These are phyloP conservation scores for Penicillium sp. DNA, from an alignment of 2,329 filamentous ascomycete genomes.

Conservation along the genomic window DNA sequence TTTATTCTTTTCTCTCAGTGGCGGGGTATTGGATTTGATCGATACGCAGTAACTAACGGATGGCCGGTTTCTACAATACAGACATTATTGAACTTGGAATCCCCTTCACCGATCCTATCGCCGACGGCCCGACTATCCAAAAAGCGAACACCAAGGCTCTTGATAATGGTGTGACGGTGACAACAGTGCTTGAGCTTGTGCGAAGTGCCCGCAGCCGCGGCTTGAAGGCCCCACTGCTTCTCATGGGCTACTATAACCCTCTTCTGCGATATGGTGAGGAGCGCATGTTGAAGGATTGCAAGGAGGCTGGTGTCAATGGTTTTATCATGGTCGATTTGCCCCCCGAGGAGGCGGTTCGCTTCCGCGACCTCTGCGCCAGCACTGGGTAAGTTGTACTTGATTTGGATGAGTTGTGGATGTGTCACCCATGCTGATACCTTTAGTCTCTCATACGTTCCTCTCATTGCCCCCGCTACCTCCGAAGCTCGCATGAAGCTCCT, in stretches of 20 bases:
- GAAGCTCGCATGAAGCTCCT: constrained; percentile 92
- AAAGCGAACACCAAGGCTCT: constrained; percentile 89
- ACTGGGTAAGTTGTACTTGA: constrained; percentile 27
- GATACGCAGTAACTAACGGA: constrained; percentile 10
- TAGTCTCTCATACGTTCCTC: constrained; percentile 89
- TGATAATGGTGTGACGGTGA: constrained; percentile 80
- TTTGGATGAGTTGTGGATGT: neutral
- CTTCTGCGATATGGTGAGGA: constrained; percentile 93
- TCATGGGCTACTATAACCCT: constrained; percentile 99
- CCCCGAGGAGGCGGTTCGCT: constrained; percentile 90
- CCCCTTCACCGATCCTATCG: constrained; percentile 97
- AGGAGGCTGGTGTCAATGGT: constrained; percentile 81
- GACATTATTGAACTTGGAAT: constrained; percentile 95
- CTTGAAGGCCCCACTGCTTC: constrained; percentile 74
- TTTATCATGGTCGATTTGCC: constrained; percentile 97
- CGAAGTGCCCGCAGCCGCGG: constrained; percentile 74
- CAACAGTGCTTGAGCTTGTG: constrained; percentile 76
- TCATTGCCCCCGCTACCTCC: constrained; percentile 91
- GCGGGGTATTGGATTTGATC: constrained; percentile 4
- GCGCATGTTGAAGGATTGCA: constrained; percentile 77
- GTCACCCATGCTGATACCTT: neutral
- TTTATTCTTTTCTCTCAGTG: neutral
- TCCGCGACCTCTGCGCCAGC: constrained; percentile 36
- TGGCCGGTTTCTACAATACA: constrained; percentile 35
- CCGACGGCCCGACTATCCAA: constrained; percentile 95